Conservation (phyloP, 2,329 filamentous ascomycete species). For the Teratosphaeria gauchensis region DNA sequence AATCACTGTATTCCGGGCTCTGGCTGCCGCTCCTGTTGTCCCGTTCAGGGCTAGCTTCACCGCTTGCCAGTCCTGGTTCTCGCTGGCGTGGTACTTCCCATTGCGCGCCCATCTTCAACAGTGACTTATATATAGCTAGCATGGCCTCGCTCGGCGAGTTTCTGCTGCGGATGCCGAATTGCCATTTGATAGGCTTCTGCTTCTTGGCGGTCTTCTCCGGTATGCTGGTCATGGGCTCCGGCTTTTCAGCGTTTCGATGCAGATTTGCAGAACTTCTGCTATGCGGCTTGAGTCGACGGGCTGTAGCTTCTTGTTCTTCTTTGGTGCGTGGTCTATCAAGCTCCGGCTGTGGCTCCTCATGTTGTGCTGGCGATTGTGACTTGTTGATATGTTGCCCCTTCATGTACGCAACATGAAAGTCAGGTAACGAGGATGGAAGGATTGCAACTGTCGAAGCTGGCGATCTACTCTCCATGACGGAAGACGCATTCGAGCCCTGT, state of each 20-base stretch:
- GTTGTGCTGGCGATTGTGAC: constrained; percentile 15
- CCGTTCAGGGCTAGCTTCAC: constrained; percentile 21
- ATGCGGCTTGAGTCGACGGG: constrained; percentile 75
- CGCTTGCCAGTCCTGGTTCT: constrained; percentile 27
- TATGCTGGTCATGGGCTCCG: constrained; percentile 46
- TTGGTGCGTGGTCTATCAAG: constrained; percentile 32
- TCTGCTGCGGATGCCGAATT: constrained; percentile 90
- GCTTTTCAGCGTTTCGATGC: constrained; percentile 25
- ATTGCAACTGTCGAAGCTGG: constrained; percentile 75
- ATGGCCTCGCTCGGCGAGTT: constrained; percentile 93
- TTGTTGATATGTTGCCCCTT: constrained; percentile 46
- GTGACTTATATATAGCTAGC: constrained; percentile 85
- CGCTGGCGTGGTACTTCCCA: constrained; percentile 54
- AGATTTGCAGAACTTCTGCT: constrained; percentile 47
- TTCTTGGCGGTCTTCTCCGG: constrained; percentile 29
- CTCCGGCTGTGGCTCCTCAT: constrained; percentile 38
- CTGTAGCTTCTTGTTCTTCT: constrained; percentile 69
- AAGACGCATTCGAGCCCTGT: constrained; percentile 35
- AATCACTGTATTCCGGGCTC: constrained; percentile 30
- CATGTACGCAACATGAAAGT: constrained; percentile 86
- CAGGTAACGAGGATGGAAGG: constrained; percentile 79
- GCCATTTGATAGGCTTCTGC: constrained; percentile 76
- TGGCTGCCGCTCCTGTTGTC: constrained; percentile 16
- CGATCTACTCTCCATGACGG: constrained; percentile 30
- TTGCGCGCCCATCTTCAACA: constrained; percentile 77